Evolutionary conservation across 176 grass and related monocot species (phyloP), one percentile per base, ranked within the genome.

Genomic region (Thalia dealbata): DNA sequence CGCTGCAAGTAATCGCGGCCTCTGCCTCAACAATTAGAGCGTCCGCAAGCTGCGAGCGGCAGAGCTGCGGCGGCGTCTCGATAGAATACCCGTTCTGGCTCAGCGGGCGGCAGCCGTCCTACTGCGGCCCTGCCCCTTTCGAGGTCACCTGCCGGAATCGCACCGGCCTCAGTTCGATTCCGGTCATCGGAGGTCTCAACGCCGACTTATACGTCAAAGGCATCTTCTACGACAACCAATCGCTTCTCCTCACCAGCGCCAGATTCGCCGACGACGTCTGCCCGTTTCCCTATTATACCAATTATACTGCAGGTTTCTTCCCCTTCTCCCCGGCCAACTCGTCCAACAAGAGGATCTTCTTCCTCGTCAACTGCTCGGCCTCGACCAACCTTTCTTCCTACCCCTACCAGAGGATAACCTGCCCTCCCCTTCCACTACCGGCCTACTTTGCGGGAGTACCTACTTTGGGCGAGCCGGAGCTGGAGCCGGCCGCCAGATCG

Each of bases 61-160:
- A 8, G 6, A 8, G 45, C 6, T 48, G 45, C 11, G 45, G 45
- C 10, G 11, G 11, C 11, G 11, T 48, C 45, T 9, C 45, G 11
- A 48, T 48, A 48, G 5, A 9, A 13, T 48, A 48, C 45, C 45
- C 45, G 11, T 48, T 48, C 45, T 48, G 45, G 45, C 45, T 48
- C 45, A 48, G 45, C 45, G 45, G 45, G 45, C 45, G 6, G 45
- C 45, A 48, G 45, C 76, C n/a, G 0, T 2, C 73, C 1, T 42
- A 60, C 73, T 89, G 91, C 56, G 81, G 91, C 76, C 75, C 80
- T 73, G 84, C 91, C 0, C 21, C 84, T 2, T 84, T 89, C 63
- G 70, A 78, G 26, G 18, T 87, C 1, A 62, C 35, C 0, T 93
- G 84, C 70, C 1, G 45, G 10, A 48, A 48, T 48, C 69, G 77